Evolutionary conservation across 306 rosid species (phyloP), one percentile per base, ranked within the genome.

Genomic region (Quercus cerris): DNA sequence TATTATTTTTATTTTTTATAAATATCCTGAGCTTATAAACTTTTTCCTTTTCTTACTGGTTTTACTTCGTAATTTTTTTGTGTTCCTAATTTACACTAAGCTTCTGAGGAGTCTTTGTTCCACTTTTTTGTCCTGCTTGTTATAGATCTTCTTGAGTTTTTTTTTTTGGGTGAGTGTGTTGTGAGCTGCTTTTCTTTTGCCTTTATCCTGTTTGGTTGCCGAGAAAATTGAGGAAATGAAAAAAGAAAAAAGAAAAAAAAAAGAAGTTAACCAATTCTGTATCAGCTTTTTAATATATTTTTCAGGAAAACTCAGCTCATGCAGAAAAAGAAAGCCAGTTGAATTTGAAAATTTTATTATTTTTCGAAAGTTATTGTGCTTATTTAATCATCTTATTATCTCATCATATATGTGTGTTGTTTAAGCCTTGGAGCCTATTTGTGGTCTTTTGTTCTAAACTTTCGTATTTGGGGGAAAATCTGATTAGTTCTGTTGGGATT

Each of bases 61-160:
- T 57, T 44, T 38, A 13, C 7, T 3, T 1, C 5, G 3, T 4
- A 19, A 8, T 56, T 54, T 56, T 15, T 14, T 27, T 25, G 52
- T 20, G 46, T 38, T 2, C 11, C 46, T 38, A 38, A 7, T 49
- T 49, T 49, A 49, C 54, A 49, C 46, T 19, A 33, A 15, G 44
- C 18, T 30, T 30, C 54, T 49, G 54, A 49, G 17, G 54, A 49
- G 54, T 12, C 15, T 3, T 49, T 1, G 62, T 10, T 22, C 62
- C 5, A 5, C 14, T 27, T 59, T 59, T 23, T 59, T 3, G 2
- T 59, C 27, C 30, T 38, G 44, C 18, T 64, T 71, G 41, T 72
- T 35, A 70, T 75, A 78, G 86, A 86, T 82, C 90, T 74, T 38
- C 74, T 67, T 80, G 62, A 55, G 81, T 64, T 51, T 31, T 5